These are phyloP conservation scores for Pseudozyma tsukubaensis DNA, from an alignment of 1,284 basidiomycete genomes.

Conservation along the genomic window DNA sequence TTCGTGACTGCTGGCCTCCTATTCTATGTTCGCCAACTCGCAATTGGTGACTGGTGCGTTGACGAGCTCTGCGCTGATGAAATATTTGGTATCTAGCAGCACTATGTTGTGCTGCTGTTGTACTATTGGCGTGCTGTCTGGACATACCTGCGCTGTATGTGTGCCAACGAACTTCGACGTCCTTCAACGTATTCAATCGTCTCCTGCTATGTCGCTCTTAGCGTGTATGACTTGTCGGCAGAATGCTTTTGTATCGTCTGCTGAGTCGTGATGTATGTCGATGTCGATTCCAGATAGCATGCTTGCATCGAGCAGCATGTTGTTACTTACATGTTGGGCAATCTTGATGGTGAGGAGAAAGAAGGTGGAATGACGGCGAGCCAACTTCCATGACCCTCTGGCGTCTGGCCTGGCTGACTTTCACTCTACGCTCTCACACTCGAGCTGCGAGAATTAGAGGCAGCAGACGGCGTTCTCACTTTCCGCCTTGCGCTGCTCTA, in stretches of 20 bases:
- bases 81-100: no score
- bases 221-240: constrained; percentile 7
- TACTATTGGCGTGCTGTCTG: no score
- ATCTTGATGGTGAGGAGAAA: constrained; percentile 70
- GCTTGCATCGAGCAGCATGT: constrained; percentile 21
- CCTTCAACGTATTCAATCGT: no score
- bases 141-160: no score
- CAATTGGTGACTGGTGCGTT: no score
- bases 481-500: not conserved
- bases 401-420: constrained; percentile 2
- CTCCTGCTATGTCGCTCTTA: not conserved
- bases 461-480: constrained; percentile 25
- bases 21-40: no score
- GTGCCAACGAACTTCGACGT: no score
- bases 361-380: constrained; percentile 25
- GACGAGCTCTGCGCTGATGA: no score
- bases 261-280: constrained; percentile 8
- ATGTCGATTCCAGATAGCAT: constrained; percentile 30
- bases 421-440: constrained; percentile 7
- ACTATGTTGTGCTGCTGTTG: no score
- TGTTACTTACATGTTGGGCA: constrained; percentile 62
- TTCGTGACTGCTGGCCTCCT: no score
- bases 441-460: constrained; percentile 1
- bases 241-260: not conserved
- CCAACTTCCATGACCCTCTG: constrained; percentile 21